Evolutionary conservation across 768 basidiomycete species (phyloP), one percentile per base, ranked within the genome.

Genomic region (Leccinum pellstonianum): DNA sequence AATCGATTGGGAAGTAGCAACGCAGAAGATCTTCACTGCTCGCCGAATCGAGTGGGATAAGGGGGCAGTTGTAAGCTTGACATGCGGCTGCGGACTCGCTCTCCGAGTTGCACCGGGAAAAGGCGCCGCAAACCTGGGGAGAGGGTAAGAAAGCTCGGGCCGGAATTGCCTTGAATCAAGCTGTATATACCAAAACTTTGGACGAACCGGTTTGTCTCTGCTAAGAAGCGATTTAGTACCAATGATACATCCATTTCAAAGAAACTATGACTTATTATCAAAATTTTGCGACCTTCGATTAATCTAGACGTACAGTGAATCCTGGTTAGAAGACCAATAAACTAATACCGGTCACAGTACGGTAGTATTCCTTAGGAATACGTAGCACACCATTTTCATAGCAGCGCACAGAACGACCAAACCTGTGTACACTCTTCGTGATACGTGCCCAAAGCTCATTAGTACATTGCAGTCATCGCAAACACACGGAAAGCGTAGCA

Each of bases 401-500:
- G 31, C 31, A 27, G 21, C 41, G 48, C 46, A 25, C 21, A 5
- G 21, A 35, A 10, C 17, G 41, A 43, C 25, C 12, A 29, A 49
- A 29, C 43, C 43, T 43, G 9, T 43, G 41, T 19, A 46, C 19
- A 46, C 19, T 17, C 38, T 8, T 46, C 43, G 2, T 46, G 43
- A 46, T 46, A 46, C 19, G 19, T 29, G 31, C 21, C n/a, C 23
- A 41, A 55, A 17, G 27, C 5, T 56, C 58, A 19, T 62, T 47
- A 51, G 52, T 29, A 48, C 61, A 55, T 62, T 52, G 54, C 50
- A 56, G 27, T 59, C 61, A 41, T 64, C 37, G 43, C 38, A 38
- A 35, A 64, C 67, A 59, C 58, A 59, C 58, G 19, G 38, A 52
- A 58, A 49, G 33, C 54, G 19, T 65, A 52, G 48, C 33, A 29